phyloP scores from a whole-genome alignment of 2,329 filamentous ascomycete genomes.

The Penicillium carneum region DNA sequence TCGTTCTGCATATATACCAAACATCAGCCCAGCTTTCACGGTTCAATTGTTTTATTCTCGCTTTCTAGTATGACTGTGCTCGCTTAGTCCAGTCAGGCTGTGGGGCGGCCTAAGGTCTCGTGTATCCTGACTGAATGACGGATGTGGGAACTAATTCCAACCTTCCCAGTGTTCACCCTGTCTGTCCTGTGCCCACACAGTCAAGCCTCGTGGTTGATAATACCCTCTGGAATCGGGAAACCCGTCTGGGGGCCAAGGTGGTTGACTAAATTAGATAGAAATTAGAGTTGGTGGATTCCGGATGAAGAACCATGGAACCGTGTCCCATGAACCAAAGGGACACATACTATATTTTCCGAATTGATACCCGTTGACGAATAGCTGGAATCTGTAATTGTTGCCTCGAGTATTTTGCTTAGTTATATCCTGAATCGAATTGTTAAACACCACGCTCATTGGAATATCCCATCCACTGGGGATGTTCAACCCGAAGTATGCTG shows the following conservation, averaged over 20 bases:
- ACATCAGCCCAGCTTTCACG: background rate
- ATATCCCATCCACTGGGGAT: conserved; percentile 61
- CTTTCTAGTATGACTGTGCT: conserved; percentile 19
- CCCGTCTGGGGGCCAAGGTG: conserved; percentile 60
- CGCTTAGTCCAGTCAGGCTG: conserved; percentile 22
- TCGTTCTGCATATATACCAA: background rate
- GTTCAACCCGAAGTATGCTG: conserved; percentile 56
- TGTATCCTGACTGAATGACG: conserved; percentile 21
- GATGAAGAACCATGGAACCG: background rate
- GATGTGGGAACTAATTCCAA: conserved; percentile 17
- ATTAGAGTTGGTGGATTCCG: background rate
- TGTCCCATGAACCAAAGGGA: background rate
- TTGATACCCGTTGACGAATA: conserved; percentile 62
- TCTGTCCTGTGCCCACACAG: conserved; percentile 57
- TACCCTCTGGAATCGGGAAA: conserved; percentile 61
- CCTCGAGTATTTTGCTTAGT: conserved; percentile 1
- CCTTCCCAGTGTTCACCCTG: conserved; percentile 47
- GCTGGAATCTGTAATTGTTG: conserved; percentile 50
- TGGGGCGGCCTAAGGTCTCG: conserved; percentile 12
- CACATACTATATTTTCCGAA: conserved; percentile 58
- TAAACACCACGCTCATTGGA: conserved; percentile 59
- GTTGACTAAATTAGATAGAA: conserved; percentile 43
- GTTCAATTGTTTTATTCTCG: background rate
- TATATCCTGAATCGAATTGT: conserved; percentile 10
- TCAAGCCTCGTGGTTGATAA: conserved; percentile 58